phyloP scores from a whole-genome alignment of 2,329 filamentous ascomycete species.

The Ophiostoma himal-ulmi region DNA sequence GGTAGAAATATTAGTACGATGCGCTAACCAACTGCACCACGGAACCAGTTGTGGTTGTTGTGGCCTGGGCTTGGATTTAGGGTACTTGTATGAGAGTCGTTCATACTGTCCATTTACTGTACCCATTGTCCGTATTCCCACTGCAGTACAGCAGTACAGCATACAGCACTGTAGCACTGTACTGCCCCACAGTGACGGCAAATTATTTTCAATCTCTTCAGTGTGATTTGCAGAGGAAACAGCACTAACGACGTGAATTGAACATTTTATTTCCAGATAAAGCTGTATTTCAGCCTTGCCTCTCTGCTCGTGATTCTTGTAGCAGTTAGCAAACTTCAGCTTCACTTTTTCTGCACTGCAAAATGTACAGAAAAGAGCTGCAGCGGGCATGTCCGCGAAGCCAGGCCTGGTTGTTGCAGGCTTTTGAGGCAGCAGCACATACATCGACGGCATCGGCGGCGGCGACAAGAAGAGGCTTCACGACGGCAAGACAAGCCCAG shows the following conservation, averaged over 20 bases:
- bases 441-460: not conserved
- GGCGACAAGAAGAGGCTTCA: not conserved
- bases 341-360: not conserved
- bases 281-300: slow-evolving; percentile 13
- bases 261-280: slow-evolving; percentile 11
- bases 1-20: slow-evolving; percentile 14
- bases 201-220: slow-evolving; percentile 24
- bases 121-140: not conserved
- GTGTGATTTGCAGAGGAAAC: slow-evolving; percentile 23
- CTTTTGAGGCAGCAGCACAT: slow-evolving; percentile 22
- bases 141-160: not conserved
- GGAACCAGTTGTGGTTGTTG: slow-evolving; percentile 8
- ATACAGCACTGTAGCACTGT: not conserved
- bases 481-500: not conserved
- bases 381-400: slow-evolving; percentile 26
- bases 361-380: slow-evolving; percentile 24
- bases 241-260: not conserved
- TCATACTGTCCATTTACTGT: not conserved
- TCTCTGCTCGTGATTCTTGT: not conserved
- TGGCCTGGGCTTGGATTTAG: not conserved
- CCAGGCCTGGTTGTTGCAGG: slow-evolving; percentile 26
- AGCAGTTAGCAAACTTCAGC: not conserved
- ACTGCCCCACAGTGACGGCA: slow-evolving; percentile 6
- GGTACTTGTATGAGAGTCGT: not conserved
- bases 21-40: slow-evolving; percentile 15